Percentiles rank a stretch among this genome's conserved stretches.
These are phyloP conservation scores for Dipteronia dyeriana DNA, from an alignment of 345 rosid species.

Conservation along the genomic window DNA sequence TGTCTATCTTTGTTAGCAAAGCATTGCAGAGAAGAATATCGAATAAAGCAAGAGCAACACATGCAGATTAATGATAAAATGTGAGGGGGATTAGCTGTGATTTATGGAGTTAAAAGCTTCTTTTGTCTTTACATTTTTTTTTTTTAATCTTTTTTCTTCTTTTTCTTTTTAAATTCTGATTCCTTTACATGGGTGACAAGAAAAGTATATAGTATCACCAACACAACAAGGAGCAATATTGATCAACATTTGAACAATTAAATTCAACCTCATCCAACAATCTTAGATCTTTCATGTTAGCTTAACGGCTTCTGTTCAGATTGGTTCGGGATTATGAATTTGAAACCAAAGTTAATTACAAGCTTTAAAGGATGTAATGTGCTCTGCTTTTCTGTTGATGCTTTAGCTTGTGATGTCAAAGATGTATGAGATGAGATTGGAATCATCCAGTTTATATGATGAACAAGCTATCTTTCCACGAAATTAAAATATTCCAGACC, in stretches of 20 bases:
- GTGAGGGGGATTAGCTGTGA: conserved; percentile 27
- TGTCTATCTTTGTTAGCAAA: not conserved
- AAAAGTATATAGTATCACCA: conserved; percentile 37
- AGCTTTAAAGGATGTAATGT: not conserved
- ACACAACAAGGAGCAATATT: not conserved
- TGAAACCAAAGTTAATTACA: too few relatives aligned
- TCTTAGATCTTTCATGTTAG: not conserved
- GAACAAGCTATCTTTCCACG: not conserved
- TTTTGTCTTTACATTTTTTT: conserved; percentile 30
- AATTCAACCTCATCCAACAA: not conserved
- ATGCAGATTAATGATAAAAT: conserved; percentile 18
- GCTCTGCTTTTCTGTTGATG: not conserved
- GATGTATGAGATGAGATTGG: not conserved
- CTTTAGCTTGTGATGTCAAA: too few relatives aligned
- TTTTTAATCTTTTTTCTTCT: conserved; percentile 24
- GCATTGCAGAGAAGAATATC: conserved; percentile 29
- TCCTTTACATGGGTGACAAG: conserved; percentile 52
- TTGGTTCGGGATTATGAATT: too few relatives aligned
- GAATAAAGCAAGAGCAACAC: conserved; percentile 37
- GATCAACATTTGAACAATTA: not conserved
- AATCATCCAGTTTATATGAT: not conserved
- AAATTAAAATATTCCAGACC: not conserved
- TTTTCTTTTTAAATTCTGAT: conserved; percentile 36
- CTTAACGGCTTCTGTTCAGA: not conserved
- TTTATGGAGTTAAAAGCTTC: conserved; percentile 25